phyloP scores from a whole-genome alignment of 75 land plant genomes.

The Chamaecyparis obtusa region DNA sequence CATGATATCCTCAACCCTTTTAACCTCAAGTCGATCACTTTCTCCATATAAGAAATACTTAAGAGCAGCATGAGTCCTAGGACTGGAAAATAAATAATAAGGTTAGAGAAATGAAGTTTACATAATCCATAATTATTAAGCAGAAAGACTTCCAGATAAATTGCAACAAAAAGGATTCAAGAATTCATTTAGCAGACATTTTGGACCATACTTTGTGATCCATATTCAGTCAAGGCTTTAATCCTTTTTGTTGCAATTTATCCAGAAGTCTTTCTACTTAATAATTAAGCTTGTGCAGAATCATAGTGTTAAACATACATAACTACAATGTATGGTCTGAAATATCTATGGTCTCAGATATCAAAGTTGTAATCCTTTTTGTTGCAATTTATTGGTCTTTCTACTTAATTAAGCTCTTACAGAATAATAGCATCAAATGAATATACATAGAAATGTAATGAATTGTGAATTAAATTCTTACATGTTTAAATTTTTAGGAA shows the following conservation, averaged over 20 bases:
- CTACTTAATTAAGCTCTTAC: not conserved
- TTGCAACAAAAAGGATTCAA: too few relatives aligned
- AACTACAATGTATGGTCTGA: too few relatives aligned
- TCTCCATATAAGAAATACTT: conserved; percentile 54
- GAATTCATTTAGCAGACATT: not conserved
- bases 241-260: too few relatives aligned
- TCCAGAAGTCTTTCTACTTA: too few relatives aligned
- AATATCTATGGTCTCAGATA: too few relatives aligned
- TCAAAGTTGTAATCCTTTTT: too few relatives aligned
- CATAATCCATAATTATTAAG: not conserved
- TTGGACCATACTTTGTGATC: not conserved
- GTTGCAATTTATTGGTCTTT: too few relatives aligned
- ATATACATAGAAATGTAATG: not conserved
- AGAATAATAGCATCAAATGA: not conserved
- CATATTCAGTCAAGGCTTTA: too few relatives aligned
- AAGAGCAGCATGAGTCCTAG: conserved; percentile 41
- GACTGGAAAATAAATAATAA: conserved; percentile 23
- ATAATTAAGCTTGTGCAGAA: not conserved
- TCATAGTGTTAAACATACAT: not conserved
- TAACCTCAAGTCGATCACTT: conserved; percentile 32
- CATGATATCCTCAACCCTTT: conserved; percentile 35
- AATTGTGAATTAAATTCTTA: not conserved
- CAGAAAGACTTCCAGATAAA: too few relatives aligned
- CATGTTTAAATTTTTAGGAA: not conserved
- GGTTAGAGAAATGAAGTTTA: not conserved